Evolutionary conservation across 345 rosid genomes (phyloP).

Genomic region (Syzygium jambos): DNA sequence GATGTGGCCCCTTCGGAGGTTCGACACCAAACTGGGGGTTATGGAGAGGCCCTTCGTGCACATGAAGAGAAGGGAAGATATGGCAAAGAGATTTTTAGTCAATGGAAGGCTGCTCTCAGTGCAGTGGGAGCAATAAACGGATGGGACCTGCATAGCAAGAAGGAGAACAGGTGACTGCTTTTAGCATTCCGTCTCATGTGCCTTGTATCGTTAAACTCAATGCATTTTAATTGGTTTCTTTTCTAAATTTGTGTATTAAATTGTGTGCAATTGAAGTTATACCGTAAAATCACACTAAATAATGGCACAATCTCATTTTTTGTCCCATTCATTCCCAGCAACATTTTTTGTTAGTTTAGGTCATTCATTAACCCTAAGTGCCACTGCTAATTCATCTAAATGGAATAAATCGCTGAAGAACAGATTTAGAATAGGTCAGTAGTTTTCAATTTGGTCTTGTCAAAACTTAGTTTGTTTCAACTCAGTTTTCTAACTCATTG

Average conservation of each 20-base stretch:
- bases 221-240: neutral
- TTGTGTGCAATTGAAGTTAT: neutral
- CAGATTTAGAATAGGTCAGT: neutral
- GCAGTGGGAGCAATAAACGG: neutral
- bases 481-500: neutral
- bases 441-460: neutral
- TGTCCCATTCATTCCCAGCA: no score
- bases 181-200: neutral
- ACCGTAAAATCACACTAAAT: neutral
- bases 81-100: no score
- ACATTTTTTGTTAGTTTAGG: neutral
- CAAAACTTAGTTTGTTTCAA: accelerated
- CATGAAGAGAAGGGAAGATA: no score
- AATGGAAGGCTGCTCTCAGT: neutral
- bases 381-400: neutral
- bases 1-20: neutral
- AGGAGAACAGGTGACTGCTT: neutral
- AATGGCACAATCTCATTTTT: neutral
- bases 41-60: accelerated
- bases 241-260: no score
- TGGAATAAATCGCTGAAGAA: neutral
- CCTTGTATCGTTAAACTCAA: neutral
- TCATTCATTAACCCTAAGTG: neutral
- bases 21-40: neutral
- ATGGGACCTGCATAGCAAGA: neutral